Percentiles rank a stretch among this genome's conserved stretches.
These are phyloP conservation scores for Mrakia blollopis DNA, from an alignment of 768 basidiomycete genomes.

Conservation along the genomic window DNA sequence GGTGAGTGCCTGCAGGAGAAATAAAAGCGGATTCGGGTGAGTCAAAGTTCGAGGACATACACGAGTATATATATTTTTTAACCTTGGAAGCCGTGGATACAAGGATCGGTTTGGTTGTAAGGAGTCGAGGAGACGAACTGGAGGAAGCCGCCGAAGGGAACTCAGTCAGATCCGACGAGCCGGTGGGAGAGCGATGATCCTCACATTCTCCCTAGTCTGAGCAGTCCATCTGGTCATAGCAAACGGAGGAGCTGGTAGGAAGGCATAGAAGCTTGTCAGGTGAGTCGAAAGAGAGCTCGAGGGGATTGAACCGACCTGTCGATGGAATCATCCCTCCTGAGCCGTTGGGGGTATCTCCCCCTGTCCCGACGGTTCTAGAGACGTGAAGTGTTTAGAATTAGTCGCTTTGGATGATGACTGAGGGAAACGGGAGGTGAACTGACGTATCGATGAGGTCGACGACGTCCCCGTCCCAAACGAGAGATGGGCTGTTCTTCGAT, in stretches of 20 bases:
- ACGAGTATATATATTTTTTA: constrained; percentile 37
- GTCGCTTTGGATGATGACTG: neutral
- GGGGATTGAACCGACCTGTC: neutral
- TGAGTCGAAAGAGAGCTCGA: neutral
- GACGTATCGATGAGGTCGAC: constrained; percentile 23
- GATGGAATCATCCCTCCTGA: constrained; percentile 58
- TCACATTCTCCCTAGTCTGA: constrained; percentile 61
- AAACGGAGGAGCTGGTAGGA: constrained; percentile 57
- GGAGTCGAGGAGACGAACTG: constrained; percentile 37
- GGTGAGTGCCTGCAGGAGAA: constrained; percentile 10
- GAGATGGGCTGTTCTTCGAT: neutral
- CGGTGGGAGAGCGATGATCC: neutral
- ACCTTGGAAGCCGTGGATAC: constrained; percentile 68
- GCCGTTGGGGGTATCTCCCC: constrained; percentile 24
- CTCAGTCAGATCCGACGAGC: constrained; percentile 38
- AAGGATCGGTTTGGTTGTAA: constrained; percentile 49
- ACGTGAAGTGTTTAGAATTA: too few relatives aligned
- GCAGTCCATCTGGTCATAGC: constrained; percentile 84
- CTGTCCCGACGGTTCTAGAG: constrained; percentile 9
- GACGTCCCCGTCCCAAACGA: neutral
- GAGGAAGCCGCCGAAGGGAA: neutral
- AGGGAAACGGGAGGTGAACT: neutral
- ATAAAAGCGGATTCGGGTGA: neutral
- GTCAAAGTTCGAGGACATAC: neutral
- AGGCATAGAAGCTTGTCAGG: constrained; percentile 43